Percentiles rank a stretch among this genome's conserved stretches.
These are phyloP conservation scores for Kitagawia praeruptora DNA, from an alignment of 129 eudicot genomes.

Conservation along the genomic window DNA sequence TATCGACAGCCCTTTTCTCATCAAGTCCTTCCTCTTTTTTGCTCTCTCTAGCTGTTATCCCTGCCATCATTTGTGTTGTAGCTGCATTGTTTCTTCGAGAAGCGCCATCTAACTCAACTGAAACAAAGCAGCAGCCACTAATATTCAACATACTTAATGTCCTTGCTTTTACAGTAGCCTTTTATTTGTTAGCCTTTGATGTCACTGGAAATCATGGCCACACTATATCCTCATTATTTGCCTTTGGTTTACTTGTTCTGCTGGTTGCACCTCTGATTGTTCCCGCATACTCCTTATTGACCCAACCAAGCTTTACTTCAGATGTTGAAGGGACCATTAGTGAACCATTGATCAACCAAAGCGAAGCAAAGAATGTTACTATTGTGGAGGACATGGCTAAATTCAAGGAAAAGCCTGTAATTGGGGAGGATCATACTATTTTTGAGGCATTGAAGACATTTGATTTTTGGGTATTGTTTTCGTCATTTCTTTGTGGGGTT, in stretches of 20 bases:
- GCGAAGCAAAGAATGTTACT: neutral
- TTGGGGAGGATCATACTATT: slow-evolving; percentile 91
- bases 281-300: slow-evolving; percentile 43
- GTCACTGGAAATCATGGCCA: slow-evolving; percentile 53
- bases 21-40: slow-evolving; percentile 60
- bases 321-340: slow-evolving; percentile 40
- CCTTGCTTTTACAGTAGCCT: slow-evolving; percentile 70
- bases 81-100: slow-evolving; percentile 83
- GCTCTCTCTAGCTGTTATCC: slow-evolving; percentile 52
- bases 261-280: slow-evolving; percentile 57
- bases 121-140: slow-evolving; percentile 39
- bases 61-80: slow-evolving; percentile 52
- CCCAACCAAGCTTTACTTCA: slow-evolving; percentile 22
- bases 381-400: neutral
- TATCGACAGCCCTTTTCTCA: slow-evolving; percentile 66
- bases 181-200: slow-evolving; percentile 57
- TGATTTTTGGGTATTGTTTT: slow-evolving; percentile 84
- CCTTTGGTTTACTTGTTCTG: slow-evolving; percentile 36
- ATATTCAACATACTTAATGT: slow-evolving; percentile 62
- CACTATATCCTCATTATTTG: slow-evolving; percentile 35
- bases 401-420: slow-evolving; percentile 38
- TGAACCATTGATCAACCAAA: slow-evolving; percentile 41
- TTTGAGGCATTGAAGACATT: slow-evolving; percentile 52
- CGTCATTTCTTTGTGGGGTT: slow-evolving; percentile 81
- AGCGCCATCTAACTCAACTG: slow-evolving; percentile 48